These are phyloP conservation scores for Sporothrix schenckii DNA, from an alignment of 2,329 filamentous ascomycete species.

Conservation along the genomic window DNA sequence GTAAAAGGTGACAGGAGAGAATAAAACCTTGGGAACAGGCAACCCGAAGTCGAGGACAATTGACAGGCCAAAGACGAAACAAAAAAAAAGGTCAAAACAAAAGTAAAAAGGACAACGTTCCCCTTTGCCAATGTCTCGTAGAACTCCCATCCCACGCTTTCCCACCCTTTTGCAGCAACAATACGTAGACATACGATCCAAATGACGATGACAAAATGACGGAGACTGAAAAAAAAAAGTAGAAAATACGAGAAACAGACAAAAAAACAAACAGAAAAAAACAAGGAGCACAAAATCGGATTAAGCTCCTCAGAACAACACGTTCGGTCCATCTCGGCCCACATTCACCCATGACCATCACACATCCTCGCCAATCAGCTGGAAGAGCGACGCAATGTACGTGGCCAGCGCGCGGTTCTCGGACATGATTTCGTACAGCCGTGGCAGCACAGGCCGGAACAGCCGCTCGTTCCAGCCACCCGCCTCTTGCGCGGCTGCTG, in stretches of 20 bases:
- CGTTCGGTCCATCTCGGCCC: background rate
- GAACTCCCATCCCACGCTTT: slow-evolving; percentile 9
- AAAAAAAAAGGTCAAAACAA: background rate
- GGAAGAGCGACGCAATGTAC: slow-evolving; percentile 43
- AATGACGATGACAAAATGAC: background rate
- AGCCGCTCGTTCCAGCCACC: slow-evolving; percentile 68
- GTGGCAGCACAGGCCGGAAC: slow-evolving; percentile 66
- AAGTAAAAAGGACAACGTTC: background rate
- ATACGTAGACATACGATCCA: slow-evolving; percentile 11
- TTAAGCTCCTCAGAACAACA: background rate
- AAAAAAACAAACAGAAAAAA: background rate
- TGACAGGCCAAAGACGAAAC: background rate
- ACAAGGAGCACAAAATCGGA: background rate
- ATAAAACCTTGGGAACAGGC: background rate
- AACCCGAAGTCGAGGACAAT: background rate
- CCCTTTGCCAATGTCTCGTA: slow-evolving; percentile 17
- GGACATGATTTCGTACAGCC: slow-evolving; percentile 69
- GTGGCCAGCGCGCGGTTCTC: slow-evolving; percentile 64
- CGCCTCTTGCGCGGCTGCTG: slow-evolving; percentile 37
- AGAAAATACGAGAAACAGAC: background rate
- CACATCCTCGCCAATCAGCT: slow-evolving; percentile 40
- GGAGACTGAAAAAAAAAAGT: slow-evolving; percentile 13
- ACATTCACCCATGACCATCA: background rate
- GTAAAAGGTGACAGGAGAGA: background rate
- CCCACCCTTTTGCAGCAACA: background rate